Conservation (phyloP, 257 asterid genomes). For the Nicotiana obtusifolia region DNA sequence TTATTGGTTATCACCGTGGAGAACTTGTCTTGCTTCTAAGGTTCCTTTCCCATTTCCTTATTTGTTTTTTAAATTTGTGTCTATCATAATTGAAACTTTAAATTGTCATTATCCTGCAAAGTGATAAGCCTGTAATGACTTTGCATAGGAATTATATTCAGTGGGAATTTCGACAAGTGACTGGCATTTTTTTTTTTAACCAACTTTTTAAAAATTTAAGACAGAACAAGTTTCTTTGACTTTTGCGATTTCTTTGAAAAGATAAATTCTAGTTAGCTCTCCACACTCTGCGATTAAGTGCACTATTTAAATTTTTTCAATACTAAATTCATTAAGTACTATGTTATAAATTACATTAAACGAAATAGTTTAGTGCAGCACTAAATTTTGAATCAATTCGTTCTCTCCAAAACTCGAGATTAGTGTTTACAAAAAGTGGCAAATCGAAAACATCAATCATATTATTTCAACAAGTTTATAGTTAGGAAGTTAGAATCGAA, state of each 20-base stretch:
- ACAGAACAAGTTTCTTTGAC: not conserved
- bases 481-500: not conserved
- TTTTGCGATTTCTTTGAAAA: not conserved
- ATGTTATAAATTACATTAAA: not conserved
- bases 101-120: not conserved
- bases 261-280: not conserved
- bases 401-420: not conserved
- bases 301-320: not conserved
- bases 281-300: not conserved
- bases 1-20: not conserved
- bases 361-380: not conserved
- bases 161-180: not conserved
- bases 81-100: not conserved
- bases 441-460: not conserved
- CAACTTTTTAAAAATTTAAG: not conserved
- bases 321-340: not conserved
- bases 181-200: not conserved
- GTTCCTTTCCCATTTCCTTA: not conserved
- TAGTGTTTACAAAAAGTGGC: not conserved
- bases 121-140: not conserved
- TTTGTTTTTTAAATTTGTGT: not conserved
- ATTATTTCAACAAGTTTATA: not conserved
- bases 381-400: not conserved
- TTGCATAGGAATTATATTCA: not conserved
- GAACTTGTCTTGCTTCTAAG: constrained; percentile 4